A percentile compares a stretch with the other conserved stretches of the same genome.
Evolutionary conservation across 1,284 basidiomycete genomes (phyloP).

Genomic region (Ustilago nuda): DNA sequence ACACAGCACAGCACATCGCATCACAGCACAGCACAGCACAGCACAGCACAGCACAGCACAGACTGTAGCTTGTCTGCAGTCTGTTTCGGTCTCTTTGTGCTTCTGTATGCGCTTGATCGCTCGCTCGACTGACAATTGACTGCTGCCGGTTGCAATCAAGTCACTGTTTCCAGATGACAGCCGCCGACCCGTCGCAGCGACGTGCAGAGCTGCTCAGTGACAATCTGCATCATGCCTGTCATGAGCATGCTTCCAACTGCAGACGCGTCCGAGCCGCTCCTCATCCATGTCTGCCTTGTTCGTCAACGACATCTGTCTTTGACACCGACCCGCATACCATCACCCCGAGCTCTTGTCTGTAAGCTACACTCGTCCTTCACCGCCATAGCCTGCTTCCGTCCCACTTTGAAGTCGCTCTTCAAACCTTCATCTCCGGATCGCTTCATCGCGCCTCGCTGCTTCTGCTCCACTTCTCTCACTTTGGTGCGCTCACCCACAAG

Average conservation of each 20-base stretch:
- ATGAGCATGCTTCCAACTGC: constrained; percentile 21
- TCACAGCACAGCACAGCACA: neutral
- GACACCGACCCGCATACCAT: constrained; percentile 41
- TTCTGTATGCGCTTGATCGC: neutral
- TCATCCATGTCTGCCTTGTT: constrained; percentile 3
- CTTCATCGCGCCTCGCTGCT: neutral
- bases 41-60: neutral
- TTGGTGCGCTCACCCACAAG: constrained; percentile 3
- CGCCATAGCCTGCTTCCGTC: neutral
- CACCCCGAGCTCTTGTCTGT: constrained; percentile 28
- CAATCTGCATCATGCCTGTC: neutral
- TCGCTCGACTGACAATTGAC: neutral
- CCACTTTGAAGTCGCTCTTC: neutral
- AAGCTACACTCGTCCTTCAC: neutral
- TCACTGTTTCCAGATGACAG: neutral
- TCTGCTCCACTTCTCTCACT: neutral
- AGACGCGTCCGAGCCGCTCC: constrained; percentile 27
- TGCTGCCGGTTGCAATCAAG: constrained; percentile 5
- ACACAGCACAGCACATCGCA: neutral
- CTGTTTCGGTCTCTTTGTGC: constrained; percentile 3
- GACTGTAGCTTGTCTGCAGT: neutral
- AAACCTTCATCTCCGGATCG: constrained; percentile 2
- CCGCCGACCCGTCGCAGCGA: constrained; percentile 4
- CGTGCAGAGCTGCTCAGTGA: constrained; percentile 10
- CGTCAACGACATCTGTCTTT: constrained; percentile 8